Evolutionary conservation across 2,329 filamentous ascomycete species (phyloP).

Genomic region (Alternaria sp.): DNA sequence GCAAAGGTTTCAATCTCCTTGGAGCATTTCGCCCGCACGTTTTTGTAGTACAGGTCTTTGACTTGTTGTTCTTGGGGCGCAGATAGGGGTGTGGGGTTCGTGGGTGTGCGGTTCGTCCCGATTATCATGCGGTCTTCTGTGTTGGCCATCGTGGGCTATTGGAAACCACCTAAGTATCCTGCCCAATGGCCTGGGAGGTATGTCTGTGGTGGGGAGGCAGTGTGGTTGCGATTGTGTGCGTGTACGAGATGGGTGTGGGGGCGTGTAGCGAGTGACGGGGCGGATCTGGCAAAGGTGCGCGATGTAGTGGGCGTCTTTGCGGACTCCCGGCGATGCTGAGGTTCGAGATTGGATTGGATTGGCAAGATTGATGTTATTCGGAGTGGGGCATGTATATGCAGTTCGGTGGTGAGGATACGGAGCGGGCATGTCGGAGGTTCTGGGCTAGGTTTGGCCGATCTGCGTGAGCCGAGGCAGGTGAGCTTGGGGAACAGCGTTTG

Average conservation of each 20-base stretch:
- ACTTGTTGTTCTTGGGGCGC: constrained; percentile 71
- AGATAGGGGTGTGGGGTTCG: constrained; percentile 71
- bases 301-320: constrained; percentile 11
- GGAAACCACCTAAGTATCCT: too few relatives aligned
- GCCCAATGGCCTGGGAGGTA: too few relatives aligned
- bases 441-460: constrained; percentile 1
- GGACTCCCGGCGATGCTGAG: constrained; percentile 38
- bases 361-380: constrained; percentile 16
- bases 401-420: constrained; percentile 79
- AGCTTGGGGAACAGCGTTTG: not conserved
- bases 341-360: constrained; percentile 20
- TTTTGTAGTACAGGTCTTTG: constrained; percentile 78
- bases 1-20: constrained; percentile 76
- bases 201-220: too few relatives aligned
- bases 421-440: constrained; percentile 61
- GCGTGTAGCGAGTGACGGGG: not conserved
- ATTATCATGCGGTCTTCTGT: constrained; percentile 24
- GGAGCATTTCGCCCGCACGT: constrained; percentile 79
- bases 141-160: constrained; percentile 27
- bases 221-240: too few relatives aligned
- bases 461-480: constrained; percentile 17
- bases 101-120: constrained; percentile 28
- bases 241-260: too few relatives aligned
- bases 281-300: too few relatives aligned
- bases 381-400: constrained; percentile 56